Evolutionary conservation across 257 asterid genomes (phyloP).

Genomic region (Penstemon barbatus): DNA sequence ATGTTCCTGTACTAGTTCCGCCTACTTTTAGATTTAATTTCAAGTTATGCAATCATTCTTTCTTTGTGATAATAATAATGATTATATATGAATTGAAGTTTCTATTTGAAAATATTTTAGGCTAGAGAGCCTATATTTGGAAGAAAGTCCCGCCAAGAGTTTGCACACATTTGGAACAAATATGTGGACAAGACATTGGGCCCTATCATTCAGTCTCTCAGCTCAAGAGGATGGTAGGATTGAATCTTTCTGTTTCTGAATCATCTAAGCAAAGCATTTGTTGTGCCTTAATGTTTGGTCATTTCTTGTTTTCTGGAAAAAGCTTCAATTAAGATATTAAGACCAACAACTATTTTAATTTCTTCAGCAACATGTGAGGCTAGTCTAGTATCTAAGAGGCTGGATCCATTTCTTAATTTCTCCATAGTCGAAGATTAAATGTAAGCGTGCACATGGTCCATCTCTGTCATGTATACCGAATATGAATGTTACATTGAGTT

Average conservation of each 20-base stretch:
- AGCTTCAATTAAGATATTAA: too few relatives aligned
- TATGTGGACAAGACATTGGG: conserved; percentile 53
- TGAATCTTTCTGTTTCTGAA: neutral
- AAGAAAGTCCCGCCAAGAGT: conserved; percentile 40
- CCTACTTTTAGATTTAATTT: neutral
- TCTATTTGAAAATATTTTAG: conserved; percentile 30
- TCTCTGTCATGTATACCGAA: too few relatives aligned
- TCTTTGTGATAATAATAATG: neutral
- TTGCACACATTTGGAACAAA: conserved; percentile 56
- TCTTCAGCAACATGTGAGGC: too few relatives aligned
- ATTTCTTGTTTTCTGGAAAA: too few relatives aligned
- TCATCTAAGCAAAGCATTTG: too few relatives aligned
- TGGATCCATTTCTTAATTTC: too few relatives aligned
- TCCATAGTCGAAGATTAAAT: too few relatives aligned
- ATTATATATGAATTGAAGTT: conserved; percentile 7
- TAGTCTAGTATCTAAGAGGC: too few relatives aligned
- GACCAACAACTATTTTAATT: too few relatives aligned
- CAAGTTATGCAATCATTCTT: neutral
- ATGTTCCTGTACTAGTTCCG: neutral
- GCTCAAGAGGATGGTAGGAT: conserved; percentile 63
- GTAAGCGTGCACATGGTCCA: too few relatives aligned
- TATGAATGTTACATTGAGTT: too few relatives aligned
- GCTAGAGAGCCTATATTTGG: conserved; percentile 49
- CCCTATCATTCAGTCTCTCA: conserved; percentile 44
- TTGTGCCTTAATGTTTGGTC: too few relatives aligned